These are phyloP conservation scores for Aspergillus leporis DNA, from an alignment of 495 filamentous ascomycete genomes.

Conservation along the genomic window DNA sequence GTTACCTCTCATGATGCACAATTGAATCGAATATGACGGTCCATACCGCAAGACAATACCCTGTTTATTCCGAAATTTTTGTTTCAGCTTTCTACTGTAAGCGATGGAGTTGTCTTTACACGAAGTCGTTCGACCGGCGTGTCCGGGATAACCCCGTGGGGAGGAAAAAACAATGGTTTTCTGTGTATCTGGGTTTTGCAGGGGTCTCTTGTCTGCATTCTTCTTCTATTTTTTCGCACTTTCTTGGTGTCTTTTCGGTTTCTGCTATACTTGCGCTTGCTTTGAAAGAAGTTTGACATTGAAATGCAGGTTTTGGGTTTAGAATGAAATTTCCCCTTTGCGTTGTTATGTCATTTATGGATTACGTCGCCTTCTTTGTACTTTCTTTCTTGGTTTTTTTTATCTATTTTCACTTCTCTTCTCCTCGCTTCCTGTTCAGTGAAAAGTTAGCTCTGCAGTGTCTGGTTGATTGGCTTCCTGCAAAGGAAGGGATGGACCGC, in stretches of 20 bases:
- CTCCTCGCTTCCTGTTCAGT: neutral
- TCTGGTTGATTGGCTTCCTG: neutral
- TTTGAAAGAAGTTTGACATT: neutral
- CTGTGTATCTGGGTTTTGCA: constrained; percentile 5
- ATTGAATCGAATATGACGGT: constrained; percentile 6
- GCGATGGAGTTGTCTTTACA: constrained; percentile 19
- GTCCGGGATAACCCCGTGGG: neutral
- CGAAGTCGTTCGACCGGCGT: constrained; percentile 13
- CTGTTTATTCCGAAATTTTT: constrained; percentile 7
- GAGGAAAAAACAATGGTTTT: neutral
- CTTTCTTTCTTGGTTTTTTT: neutral
- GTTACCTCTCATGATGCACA: neutral
- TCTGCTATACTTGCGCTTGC: neutral
- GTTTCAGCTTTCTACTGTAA: constrained; percentile 19
- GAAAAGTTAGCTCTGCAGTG: neutral
- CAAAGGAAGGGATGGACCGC: constrained; percentile 6
- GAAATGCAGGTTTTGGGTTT: neutral
- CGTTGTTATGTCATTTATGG: neutral
- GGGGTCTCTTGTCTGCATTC: neutral
- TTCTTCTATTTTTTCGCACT: constrained; percentile 8
- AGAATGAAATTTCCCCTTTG: neutral
- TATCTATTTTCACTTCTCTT: neutral
- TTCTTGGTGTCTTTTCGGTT: neutral
- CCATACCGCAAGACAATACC: constrained; percentile 7
- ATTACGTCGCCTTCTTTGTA: neutral